Evolutionary conservation across 176 grass and related monocot species (phyloP), one percentile per base, ranked within the genome.

Genomic region (Hyparrhenia diplandra): DNA sequence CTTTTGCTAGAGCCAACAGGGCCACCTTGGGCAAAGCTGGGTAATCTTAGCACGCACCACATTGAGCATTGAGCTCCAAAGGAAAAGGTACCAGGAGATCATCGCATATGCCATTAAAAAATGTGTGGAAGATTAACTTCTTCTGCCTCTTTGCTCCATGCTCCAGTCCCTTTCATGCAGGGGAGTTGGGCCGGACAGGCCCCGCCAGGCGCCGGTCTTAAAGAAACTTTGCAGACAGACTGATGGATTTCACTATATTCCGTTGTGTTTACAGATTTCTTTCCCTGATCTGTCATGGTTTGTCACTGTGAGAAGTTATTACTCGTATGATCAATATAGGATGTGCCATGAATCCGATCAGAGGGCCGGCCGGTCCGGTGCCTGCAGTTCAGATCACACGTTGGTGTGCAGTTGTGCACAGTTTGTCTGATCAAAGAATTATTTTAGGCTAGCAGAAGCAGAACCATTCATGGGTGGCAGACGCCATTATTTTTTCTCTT

Each of bases 1-100:
- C 87, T 97, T 89, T 85, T 90, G 80, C 82, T 81, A 29, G 65
- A 49, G 74, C 55, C 68, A 31, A 41, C 73, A 36, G 58, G 84
- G 69, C 81, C 68, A 69, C 72, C 75, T 75, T 37, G 30, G 67
- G 31, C 25, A 49, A 71, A 39, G 35, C 58, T 43, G 35, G n/a
- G 25, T 45, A 29, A 62, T 62, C 35, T 17, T 29, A 36, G 52
- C 85, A 72, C 40, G 60, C 75, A 73, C 62, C 30, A 67, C 8
- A 74, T 81, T 78, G 36, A 47, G 46, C 65, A n/a, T 73, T 58
- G 61, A 31, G 49, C 25, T 73, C 81, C 43, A 75, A 63, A 86
- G 67, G 31, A 59, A 64, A 74, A 37, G 74, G n/a, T 10, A 57
- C 21, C 8, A 27, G 58, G 58, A 46, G 45, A 47, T 49, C 0